phyloP scores from a whole-genome alignment of 75 land plant genomes.

The Selaginella moellendorffii region DNA sequence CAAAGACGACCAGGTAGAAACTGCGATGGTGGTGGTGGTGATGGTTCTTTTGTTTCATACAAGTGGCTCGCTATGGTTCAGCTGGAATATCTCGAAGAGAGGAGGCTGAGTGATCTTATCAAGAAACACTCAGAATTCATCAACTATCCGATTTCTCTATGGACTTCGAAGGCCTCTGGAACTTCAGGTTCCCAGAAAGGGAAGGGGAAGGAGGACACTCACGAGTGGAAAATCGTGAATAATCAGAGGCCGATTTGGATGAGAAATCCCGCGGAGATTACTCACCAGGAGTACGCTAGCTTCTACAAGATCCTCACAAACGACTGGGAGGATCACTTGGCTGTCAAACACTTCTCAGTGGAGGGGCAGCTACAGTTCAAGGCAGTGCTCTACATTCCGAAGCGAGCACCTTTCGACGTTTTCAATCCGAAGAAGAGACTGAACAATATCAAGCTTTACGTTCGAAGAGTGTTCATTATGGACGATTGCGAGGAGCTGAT shows the following conservation, averaged over 20 bases:
- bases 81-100: constrained; percentile 69
- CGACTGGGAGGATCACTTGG: constrained; percentile 63
- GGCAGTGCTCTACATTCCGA: constrained; percentile 57
- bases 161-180: constrained; percentile 63
- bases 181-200: constrained; percentile 60
- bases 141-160: constrained; percentile 57
- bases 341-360: constrained; percentile 76
- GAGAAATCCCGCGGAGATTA: constrained; percentile 66
- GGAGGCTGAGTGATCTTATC: constrained; percentile 49
- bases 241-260: constrained; percentile 85
- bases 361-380: constrained; percentile 78
- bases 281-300: constrained; percentile 63
- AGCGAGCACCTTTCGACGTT: constrained; percentile 61
- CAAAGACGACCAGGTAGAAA: constrained; percentile 60
- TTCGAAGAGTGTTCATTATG: constrained; percentile 62
- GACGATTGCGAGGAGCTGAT: constrained; percentile 75
- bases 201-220: too few species aligned
- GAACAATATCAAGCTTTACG: constrained; percentile 71
- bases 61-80: constrained; percentile 5
- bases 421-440: constrained; percentile 60
- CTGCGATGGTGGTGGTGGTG: not conserved
- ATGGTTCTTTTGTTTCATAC: not conserved
- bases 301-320: constrained; percentile 54
- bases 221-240: constrained; percentile 57
- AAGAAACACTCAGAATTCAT: constrained; percentile 66